phyloP scores from a whole-genome alignment of 768 basidiomycete genomes.

The Russula sp. region DNA sequence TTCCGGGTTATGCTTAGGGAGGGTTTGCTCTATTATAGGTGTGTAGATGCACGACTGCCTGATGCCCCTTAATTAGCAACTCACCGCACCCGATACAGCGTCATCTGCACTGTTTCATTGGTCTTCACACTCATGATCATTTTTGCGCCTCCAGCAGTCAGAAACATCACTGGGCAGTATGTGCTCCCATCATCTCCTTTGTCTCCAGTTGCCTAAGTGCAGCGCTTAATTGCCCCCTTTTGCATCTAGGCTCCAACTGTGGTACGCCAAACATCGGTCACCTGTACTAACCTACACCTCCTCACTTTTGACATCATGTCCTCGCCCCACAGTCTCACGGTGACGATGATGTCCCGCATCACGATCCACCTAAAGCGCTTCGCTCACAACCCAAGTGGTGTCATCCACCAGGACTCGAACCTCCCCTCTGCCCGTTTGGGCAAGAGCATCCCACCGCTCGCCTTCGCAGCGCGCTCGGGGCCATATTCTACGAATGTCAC shows the following conservation, averaged over 20 bases:
- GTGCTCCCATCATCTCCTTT: neutral
- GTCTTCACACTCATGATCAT: slow-evolving; percentile 35
- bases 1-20: slow-evolving; percentile 8
- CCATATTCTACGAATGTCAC: neutral
- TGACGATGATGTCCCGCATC: slow-evolving; percentile 65
- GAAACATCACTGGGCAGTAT: slow-evolving; percentile 33
- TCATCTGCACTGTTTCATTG: slow-evolving; percentile 34
- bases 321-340: slow-evolving; percentile 27
- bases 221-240: too few species aligned
- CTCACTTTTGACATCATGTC: neutral
- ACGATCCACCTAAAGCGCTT: slow-evolving; percentile 42
- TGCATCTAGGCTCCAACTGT: neutral
- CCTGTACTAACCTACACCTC: neutral
- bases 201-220: neutral
- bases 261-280: neutral
- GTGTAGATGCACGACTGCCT: neutral
- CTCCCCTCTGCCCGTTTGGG: neutral
- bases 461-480: neutral
- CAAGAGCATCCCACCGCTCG: neutral
- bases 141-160: slow-evolving; percentile 26
- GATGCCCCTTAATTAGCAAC: neutral
- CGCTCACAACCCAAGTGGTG: slow-evolving; percentile 26
- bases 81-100: slow-evolving; percentile 20
- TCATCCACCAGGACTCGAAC: neutral
- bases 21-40: slow-evolving; percentile 15